Percentiles rank a stretch among this genome's conserved stretches.
phyloP scores from a whole-genome alignment of 805 yeast species.

The Monosporozyma aerobia region DNA sequence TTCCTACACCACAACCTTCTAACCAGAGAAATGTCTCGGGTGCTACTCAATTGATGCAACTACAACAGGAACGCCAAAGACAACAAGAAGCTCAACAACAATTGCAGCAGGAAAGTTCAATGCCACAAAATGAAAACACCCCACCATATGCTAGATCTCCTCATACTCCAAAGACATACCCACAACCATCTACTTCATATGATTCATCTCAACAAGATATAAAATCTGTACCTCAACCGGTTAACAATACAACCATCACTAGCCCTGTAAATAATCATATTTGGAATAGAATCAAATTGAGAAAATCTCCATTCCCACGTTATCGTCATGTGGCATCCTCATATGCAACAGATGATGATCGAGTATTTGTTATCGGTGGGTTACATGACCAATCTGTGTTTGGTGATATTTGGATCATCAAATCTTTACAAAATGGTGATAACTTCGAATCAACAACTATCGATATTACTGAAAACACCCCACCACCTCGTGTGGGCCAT shows the following conservation, averaged over 20 bases:
- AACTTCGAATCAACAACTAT: slow-evolving; percentile 39
- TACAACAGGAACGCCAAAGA: slow-evolving; percentile 2
- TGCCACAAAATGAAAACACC: neutral
- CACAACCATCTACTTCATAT: neutral
- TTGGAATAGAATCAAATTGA: slow-evolving; percentile 57
- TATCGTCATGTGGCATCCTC: slow-evolving; percentile 85
- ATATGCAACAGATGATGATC: slow-evolving; percentile 67
- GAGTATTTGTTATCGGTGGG: slow-evolving; percentile 89
- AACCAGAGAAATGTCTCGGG: slow-evolving; percentile 28
- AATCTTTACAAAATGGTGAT: slow-evolving; percentile 33
- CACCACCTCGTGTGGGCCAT: slow-evolving; percentile 96
- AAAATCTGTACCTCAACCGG: neutral
- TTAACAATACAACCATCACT: neutral
- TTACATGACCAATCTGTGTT: slow-evolving; percentile 83
- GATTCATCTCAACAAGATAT: neutral
- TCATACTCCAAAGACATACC: neutral
- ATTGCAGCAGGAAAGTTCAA: neutral
- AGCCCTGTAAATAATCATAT: slow-evolving; percentile 31
- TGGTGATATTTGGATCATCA: slow-evolving; percentile 91
- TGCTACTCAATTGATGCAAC: slow-evolving; percentile 13
- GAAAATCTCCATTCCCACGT: slow-evolving; percentile 84
- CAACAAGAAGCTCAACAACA: slow-evolving; percentile 1
- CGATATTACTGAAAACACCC: slow-evolving; percentile 68
- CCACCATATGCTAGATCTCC: neutral
- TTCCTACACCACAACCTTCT: slow-evolving; percentile 18